phyloP scores from a whole-genome alignment of 1,284 basidiomycete genomes.

The Melampsora medusae region DNA sequence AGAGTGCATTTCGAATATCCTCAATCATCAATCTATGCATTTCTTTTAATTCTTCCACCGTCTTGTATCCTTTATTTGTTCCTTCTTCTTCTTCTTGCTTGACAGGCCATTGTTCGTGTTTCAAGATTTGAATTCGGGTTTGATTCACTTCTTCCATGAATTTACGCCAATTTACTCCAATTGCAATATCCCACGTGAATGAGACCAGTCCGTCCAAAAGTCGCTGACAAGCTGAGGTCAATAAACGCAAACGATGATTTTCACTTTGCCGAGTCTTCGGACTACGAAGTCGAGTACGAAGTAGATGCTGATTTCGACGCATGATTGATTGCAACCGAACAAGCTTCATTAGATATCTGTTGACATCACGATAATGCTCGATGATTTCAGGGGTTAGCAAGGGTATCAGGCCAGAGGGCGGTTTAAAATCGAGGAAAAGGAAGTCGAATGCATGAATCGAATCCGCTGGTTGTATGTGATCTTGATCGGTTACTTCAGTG shows the following conservation, averaged over 20 bases:
- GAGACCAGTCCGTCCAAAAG: slow-evolving; percentile 30
- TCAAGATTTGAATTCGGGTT: neutral
- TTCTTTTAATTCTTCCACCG: slow-evolving; percentile 15
- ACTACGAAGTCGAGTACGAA: neutral
- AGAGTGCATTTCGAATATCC: slow-evolving; percentile 27
- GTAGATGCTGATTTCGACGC: neutral
- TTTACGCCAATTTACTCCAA: slow-evolving; percentile 19
- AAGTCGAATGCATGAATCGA: slow-evolving; percentile 38
- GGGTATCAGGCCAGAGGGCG: slow-evolving; percentile 22
- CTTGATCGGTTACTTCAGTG: neutral
- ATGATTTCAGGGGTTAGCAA: slow-evolving; percentile 12
- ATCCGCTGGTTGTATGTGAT: slow-evolving; percentile 12
- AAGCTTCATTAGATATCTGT: slow-evolving; percentile 41
- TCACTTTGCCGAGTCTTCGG: neutral
- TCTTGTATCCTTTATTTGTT: neutral
- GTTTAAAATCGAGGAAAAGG: slow-evolving; percentile 37
- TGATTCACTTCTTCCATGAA: slow-evolving; percentile 18
- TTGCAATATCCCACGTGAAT: slow-evolving; percentile 37
- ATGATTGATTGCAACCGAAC: slow-evolving; percentile 32
- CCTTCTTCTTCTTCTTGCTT: neutral
- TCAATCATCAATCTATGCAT: slow-evolving; percentile 23
- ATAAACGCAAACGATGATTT: neutral
- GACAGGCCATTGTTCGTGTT: slow-evolving; percentile 4
- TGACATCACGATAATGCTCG: slow-evolving; percentile 21
- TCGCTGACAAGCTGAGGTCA: slow-evolving; percentile 23